Evolutionary conservation across 139 green algal genomes (phyloP), one percentile per base, ranked within the genome.

Genomic region (Micractinium conductrix): DNA sequence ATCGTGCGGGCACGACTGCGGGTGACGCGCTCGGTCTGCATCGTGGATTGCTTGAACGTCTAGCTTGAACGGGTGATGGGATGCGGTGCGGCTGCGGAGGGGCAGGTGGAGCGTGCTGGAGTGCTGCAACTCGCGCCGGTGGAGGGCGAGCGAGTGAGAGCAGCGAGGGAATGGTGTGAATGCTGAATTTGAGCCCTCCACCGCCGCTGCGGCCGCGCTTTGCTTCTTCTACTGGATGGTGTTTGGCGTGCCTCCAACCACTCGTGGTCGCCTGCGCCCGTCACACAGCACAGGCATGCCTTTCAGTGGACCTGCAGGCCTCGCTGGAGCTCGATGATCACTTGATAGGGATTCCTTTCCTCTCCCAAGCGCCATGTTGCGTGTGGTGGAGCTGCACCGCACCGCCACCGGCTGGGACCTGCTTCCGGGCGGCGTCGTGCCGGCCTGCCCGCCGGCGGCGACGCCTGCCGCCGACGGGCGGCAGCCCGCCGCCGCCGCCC

Each of bases 11-110:
- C 76, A 10, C 76, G 53, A 10, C 37, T 58, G 28, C 76, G 38
- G 40, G 76, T 82, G 19, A 82, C 62, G 12, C 76, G 53, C 26
- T 82, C 76, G 2, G 76, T 82, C 45, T 82, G 53, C 76, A 82
- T 82, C 4, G 42, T 43, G 70, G 26, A 24, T 24, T 62, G 10
- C 53, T 62, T 62, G 19, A 62, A 62, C 53, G 53, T 30, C 53
- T 21, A 21, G 8, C 53, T 62, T 62, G 53, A 14, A n/a, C n/a
- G 53, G 26, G 53, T 62, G 53, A 19, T 4, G 10, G 53, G 53
- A 22, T 19, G 53, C 53, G 24, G 53, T 16, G 53, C 8, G 26
- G 53, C 19, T 28, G 53, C 6, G 24, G 8, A 62, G 53, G 10
- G 19, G 53, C 48, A 24, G 53, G n/a, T n/a, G n/a, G n/a, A n/a